Evolutionary conservation across 2,329 filamentous ascomycete genomes (phyloP), one percentile per base, ranked within the genome.

Genomic region (Westerdykella aurantiaca): DNA sequence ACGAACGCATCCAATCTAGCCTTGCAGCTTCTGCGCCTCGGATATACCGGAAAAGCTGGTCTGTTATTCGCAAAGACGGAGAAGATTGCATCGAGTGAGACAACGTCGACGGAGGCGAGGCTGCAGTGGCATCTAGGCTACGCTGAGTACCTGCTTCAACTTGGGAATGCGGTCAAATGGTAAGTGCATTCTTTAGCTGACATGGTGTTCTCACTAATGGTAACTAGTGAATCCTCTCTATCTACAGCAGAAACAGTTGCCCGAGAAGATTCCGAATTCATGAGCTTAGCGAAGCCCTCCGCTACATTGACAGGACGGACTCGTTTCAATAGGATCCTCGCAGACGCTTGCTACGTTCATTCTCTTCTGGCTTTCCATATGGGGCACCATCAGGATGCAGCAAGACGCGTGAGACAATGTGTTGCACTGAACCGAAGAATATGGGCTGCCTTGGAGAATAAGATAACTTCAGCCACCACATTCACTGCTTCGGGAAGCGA

Each of bases 71-170:
- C 76, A 1, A 75, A 77, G 43, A 80, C 81, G 3, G 76, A 82
- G 49, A 65, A 70, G 16, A 73, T 77, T 40, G 51, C 75, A 5
- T 57, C 61, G 10, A 63, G 61, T 7, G 64, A 66, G 34, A 61
- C 63, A 1, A 52, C 73, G 2, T 71, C 73, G 3, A 64, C 68
- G 9, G 66, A 76, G 39, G 69, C 74, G 12, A 67, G 63, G 22
- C 53, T 84, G 12, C 71, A 73, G 29, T 85, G 85, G 62, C 78
- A 89, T 51, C 69, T 95, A 6, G 80, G 82, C 0, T 81, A 83
- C 48, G 82, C 86, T 0, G 87, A 95, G 61, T 88, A 89, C 61
- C 73, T 83, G 22, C 71, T 90, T 14, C 78, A 79, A 1, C 77
- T 83, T 11, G 85, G 84, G 9, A 80, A 82, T 39, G 69, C 79